Evolutionary conservation across 2,329 filamentous ascomycete genomes (phyloP).

Genomic region (Mycosphaerella arachidis): DNA sequence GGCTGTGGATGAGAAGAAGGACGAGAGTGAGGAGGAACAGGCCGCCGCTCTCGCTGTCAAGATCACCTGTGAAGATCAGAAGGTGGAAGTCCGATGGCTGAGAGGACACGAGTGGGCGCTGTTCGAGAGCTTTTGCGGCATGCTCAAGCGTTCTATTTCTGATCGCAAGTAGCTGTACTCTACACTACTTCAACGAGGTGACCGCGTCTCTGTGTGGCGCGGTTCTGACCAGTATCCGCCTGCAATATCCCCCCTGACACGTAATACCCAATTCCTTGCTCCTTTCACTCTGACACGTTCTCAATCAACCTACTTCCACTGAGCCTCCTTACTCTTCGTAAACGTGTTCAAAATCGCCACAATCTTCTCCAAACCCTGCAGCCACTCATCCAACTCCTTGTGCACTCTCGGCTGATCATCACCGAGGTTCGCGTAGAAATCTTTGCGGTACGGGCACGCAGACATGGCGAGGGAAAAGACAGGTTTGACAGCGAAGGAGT

Average conservation of each 20-base stretch:
- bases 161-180: not conserved
- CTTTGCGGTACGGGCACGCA: slow-evolving; percentile 85
- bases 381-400: slow-evolving; percentile 63
- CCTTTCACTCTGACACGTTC: not conserved
- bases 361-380: slow-evolving; percentile 71
- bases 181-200: not conserved
- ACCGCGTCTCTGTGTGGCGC: no score
- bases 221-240: no score
- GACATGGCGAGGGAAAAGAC: slow-evolving; percentile 91
- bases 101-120: slow-evolving; percentile 68
- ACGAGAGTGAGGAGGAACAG: slow-evolving; percentile 32
- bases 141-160: slow-evolving; percentile 53
- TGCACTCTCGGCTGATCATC: slow-evolving; percentile 59
- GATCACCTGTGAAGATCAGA: slow-evolving; percentile 35
- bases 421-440: slow-evolving; percentile 88
- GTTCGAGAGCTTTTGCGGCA: slow-evolving; percentile 85
- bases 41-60: slow-evolving; percentile 39
- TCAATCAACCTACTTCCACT: slow-evolving; percentile 27
- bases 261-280: not conserved
- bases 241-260: no score
- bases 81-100: slow-evolving; percentile 60
- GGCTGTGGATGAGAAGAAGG: slow-evolving; percentile 10
- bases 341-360: slow-evolving; percentile 71
- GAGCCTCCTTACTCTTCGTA: slow-evolving; percentile 49
- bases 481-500: slow-evolving; percentile 84